Conservation (phyloP, 1,139 yeast species). For the Geotrichum macrosporum region DNA sequence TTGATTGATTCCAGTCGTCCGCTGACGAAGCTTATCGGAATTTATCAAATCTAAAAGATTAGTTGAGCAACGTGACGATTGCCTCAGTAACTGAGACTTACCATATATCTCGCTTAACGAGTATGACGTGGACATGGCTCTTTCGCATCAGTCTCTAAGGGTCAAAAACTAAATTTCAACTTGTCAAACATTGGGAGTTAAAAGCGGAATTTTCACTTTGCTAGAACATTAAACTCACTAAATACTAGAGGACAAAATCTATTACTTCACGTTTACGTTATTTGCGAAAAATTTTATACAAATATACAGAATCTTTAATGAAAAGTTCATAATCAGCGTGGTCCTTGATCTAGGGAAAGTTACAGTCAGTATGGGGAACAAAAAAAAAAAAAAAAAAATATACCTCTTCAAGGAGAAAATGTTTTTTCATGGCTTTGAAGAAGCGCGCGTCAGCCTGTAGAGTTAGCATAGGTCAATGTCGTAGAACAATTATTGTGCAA, state of each 20-base stretch:
- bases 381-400: conserved; percentile 20
- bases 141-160: too few relatives aligned
- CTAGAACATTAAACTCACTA: neutral
- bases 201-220: neutral
- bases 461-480: neutral
- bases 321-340: conserved; percentile 40
- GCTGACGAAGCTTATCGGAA: conserved; percentile 17
- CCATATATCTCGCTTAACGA: conserved; percentile 9
- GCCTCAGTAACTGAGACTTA: neutral
- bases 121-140: conserved; percentile 8
- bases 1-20: conserved; percentile 16
- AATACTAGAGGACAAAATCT: too few relatives aligned
- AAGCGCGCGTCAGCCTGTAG: conserved; percentile 46
- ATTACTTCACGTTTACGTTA: neutral
- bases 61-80: neutral
- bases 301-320: conserved; percentile 41
- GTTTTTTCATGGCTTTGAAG: conserved; percentile 38
- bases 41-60: conserved; percentile 11
- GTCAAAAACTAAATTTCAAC: too few relatives aligned
- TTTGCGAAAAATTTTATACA: conserved; percentile 41
- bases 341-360: conserved; percentile 37
- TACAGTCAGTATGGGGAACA: conserved; percentile 4
- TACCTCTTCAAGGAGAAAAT: conserved; percentile 32
- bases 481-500: conserved; percentile 17
- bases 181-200: neutral